A percentile compares a stretch with the other conserved stretches of the same genome.
Conservation (phyloP, 129 eudicot genomes). For the Tanacetum coccineum region DNA sequence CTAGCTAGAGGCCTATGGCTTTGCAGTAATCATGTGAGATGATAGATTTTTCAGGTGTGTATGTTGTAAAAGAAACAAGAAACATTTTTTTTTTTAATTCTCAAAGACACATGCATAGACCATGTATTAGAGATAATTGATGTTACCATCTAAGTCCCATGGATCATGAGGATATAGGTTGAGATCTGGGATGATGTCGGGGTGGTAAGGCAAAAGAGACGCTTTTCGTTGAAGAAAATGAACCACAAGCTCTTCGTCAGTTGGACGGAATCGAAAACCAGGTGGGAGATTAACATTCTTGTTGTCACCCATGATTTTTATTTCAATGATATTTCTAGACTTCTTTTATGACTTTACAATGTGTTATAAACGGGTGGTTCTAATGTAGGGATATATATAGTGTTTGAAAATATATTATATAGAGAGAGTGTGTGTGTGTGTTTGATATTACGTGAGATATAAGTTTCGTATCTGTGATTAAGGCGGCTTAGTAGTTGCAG, state of each 20-base stretch:
- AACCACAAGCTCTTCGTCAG: constrained; percentile 85
- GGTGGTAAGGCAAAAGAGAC: constrained; percentile 69
- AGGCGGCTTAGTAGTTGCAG: constrained; percentile 50
- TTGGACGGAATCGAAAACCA: constrained; percentile 75
- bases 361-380: neutral
- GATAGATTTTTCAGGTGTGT: too few species aligned
- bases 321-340: neutral
- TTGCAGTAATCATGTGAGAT: too few species aligned
- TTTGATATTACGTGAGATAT: constrained; percentile 43
- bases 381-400: constrained; percentile 26
- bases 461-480: constrained; percentile 46
- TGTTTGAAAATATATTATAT: constrained; percentile 9
- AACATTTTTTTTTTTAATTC: too few species aligned
- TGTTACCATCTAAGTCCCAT: constrained; percentile 83
- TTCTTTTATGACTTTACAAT: neutral
- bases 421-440: neutral
- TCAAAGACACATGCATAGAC: too few species aligned
- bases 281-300: constrained; percentile 69
- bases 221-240: constrained; percentile 88
- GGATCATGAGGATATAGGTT: constrained; percentile 80
- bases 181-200: constrained; percentile 87
- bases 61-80: too few species aligned
- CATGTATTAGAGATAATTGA: neutral
- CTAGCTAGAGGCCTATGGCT: too few species aligned
- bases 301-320: constrained; percentile 40